Conservation (phyloP, 2,329 filamentous ascomycete species). For the Sporothrix euskadiensis region DNA sequence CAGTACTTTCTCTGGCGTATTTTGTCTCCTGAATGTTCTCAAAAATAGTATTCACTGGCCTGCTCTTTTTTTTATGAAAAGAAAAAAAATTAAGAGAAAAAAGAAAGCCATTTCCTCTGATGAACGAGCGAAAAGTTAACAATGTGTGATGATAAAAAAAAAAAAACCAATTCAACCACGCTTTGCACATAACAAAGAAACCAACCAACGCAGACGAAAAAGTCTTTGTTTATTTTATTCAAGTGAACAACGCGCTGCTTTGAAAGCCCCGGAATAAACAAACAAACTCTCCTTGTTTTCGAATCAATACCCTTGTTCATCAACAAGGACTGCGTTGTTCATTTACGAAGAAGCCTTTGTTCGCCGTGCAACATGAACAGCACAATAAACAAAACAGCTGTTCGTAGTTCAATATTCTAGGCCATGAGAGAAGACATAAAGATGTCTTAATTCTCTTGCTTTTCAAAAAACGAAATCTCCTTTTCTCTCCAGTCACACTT, state of each 20-base stretch:
- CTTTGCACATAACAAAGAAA: background rate
- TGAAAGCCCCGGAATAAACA: background rate
- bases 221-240: background rate
- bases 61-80: background rate
- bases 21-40: background rate
- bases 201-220: background rate
- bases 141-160: background rate
- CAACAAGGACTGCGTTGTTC: background rate
- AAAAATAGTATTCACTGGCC: no score
- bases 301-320: background rate
- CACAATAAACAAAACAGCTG: background rate
- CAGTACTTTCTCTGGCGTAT: background rate
- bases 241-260: background rate
- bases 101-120: no score
- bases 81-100: background rate
- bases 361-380: background rate
- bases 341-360: background rate
- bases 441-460: background rate
- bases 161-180: background rate
- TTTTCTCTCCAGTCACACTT: conserved; percentile 16
- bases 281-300: background rate
- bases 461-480: background rate
- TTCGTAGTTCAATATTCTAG: background rate
- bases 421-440: background rate
- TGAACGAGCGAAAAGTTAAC: no score